Conservation (phyloP, 2,329 filamentous ascomycete species). For the Neofusicoccum sp. region DNA sequence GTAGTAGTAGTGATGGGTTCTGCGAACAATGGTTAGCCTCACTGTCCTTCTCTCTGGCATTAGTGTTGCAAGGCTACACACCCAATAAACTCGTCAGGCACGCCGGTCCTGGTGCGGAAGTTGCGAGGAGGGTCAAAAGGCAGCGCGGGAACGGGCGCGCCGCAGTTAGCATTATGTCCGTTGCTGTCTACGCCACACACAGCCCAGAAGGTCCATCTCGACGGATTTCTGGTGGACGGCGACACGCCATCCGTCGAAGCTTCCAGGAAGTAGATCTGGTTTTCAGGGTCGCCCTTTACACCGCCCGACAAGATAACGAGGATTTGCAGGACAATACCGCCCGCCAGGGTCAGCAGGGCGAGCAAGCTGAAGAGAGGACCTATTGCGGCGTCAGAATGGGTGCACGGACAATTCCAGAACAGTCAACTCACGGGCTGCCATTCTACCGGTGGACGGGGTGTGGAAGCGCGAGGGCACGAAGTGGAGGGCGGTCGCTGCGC, state of each 20-base stretch:
- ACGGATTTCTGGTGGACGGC: conserved; percentile 56
- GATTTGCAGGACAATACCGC: conserved; percentile 65
- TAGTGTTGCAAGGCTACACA: conserved; percentile 33
- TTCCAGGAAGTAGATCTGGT: conserved; percentile 82
- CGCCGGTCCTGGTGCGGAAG: conserved; percentile 59
- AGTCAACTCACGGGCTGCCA: conserved; percentile 29
- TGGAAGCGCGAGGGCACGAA: conserved; percentile 1
- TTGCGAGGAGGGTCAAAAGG: conserved; percentile 67
- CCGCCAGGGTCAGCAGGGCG: conserved; percentile 65
- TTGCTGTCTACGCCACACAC: conserved; percentile 65
- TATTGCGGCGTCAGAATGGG: conserved; percentile 31
- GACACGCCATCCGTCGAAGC: conserved; percentile 77
- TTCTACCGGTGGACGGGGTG: neutral
- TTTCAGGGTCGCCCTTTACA: conserved; percentile 60
- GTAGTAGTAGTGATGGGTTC: conserved; percentile 70
- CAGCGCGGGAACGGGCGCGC: conserved; percentile 60
- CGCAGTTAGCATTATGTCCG: conserved; percentile 64
- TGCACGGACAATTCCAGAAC: neutral
- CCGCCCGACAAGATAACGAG: conserved; percentile 66
- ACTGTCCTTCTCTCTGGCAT: neutral
- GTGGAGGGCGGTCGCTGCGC: neutral
- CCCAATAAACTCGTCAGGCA: conserved; percentile 59
- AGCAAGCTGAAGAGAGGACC: conserved; percentile 58
- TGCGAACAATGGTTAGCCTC: neutral
- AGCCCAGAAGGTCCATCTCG: conserved; percentile 92